Conservation (phyloP, 768 basidiomycete species). For the Suillus lakei region DNA sequence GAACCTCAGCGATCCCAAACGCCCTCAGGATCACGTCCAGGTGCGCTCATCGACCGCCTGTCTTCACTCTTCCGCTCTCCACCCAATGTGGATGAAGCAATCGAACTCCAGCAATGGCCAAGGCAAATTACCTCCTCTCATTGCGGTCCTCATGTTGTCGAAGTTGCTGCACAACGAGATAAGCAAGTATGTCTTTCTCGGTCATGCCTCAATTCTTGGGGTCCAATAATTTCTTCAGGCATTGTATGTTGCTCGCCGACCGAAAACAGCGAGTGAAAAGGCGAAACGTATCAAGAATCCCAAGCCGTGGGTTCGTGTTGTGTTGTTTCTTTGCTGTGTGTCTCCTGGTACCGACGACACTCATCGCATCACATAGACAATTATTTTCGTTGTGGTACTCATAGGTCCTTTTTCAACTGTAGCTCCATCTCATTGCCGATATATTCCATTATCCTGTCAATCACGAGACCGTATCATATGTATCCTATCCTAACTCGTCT, state of each 20-base stretch:
- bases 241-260: too few relatives aligned
- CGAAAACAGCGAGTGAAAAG: not conserved
- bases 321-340: not conserved
- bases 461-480: too few relatives aligned
- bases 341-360: too few relatives aligned
- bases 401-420: too few relatives aligned
- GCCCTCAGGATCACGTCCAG: not conserved
- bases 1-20: not conserved
- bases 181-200: not conserved
- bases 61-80: not conserved
- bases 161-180: not conserved
- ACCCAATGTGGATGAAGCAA: not conserved
- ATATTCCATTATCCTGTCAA: too few relatives aligned
- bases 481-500: too few relatives aligned
- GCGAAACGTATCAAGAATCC: not conserved
- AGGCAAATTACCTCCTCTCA: not conserved
- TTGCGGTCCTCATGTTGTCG: not conserved
- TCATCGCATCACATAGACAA: too few relatives aligned
- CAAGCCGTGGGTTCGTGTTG: not conserved
- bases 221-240: too few relatives aligned
- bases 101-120: not conserved
- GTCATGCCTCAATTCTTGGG: rapidly evolving
- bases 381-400: too few relatives aligned
- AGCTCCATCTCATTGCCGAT: too few relatives aligned
- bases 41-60: too few relatives aligned